Evolutionary conservation across 331 rosid species (phyloP), one percentile per base, ranked within the genome.

Genomic region (Acacia pycnantha): DNA sequence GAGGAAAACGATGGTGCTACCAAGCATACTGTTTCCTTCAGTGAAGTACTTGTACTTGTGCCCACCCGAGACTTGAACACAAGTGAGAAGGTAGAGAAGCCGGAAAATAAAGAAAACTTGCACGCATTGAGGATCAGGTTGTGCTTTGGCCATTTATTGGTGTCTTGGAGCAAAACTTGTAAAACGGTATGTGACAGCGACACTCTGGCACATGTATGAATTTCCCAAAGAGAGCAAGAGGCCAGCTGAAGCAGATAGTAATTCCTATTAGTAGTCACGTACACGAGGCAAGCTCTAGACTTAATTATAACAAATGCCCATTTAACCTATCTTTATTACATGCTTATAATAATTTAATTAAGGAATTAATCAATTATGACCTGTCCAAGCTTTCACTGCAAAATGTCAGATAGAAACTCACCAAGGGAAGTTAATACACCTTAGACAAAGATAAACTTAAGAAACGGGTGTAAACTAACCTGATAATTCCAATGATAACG

Each of bases 161-260:
- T 6, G 1, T 3, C 22, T 19, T 7, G 61, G 59, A 8, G 1
- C 8, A 51, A 19, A 7, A 0, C 24, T 0, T 2, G 9, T 56
- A 56, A 47, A 88, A 66, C 3, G 2, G n/a, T 76, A 27, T 54
- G 11, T 72, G 81, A 19, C 88, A 0, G 5, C 86, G 86, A 48
- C 85, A 74, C 66, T 40, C 33, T 21, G 92, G 89, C 54, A 93
- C 98, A 6, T 92, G 99, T 64, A 95, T 83, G 77, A 88, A 51
- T 78, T 95, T 95, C 78, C 97, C 99, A 22, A 92, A 4, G 69
- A 87, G 84, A 10, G 97, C 98, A 31, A 95, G 97, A 78, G 99
- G 98, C 99, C 98, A 95, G 82, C 99, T 95, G 90, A 69, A 41
- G 65, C 26, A 62, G 50, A 70, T 72, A 35, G 53, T 48, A 88